phyloP scores from a whole-genome alignment of 2,329 filamentous ascomycete species.

The Dothistroma septosporum region DNA sequence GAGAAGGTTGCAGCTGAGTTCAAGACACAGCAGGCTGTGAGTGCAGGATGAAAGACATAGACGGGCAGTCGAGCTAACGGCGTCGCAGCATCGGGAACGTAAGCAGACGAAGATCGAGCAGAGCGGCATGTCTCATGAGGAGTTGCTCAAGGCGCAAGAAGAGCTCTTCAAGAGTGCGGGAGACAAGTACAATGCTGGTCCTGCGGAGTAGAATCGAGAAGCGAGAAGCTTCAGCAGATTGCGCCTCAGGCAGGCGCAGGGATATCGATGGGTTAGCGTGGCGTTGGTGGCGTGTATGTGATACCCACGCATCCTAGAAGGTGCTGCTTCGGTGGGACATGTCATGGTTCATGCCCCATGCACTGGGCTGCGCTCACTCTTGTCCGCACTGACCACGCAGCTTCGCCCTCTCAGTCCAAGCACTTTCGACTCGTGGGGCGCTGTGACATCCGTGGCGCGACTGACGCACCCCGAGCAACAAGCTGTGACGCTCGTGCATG shows the following conservation, averaged over 20 bases:
- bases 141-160: conserved; percentile 82
- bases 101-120: conserved; percentile 96
- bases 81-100: conserved; percentile 76
- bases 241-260: not conserved
- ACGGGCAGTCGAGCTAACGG: conserved; percentile 5
- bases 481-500: too few relatives aligned
- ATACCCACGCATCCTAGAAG: not conserved
- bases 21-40: conserved; percentile 86
- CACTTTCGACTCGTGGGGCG: too few relatives aligned
- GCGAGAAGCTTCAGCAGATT: not conserved
- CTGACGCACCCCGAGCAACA: too few relatives aligned
- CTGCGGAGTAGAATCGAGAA: conserved; percentile 1
- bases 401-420: not conserved
- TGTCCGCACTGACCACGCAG: not conserved
- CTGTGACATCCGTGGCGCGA: too few relatives aligned
- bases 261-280: not conserved
- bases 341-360: not conserved
- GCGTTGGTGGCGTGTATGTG: not conserved
- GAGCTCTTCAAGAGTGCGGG: conserved; percentile 83
- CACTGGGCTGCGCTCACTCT: not conserved
- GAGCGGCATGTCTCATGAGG: conserved; percentile 85
- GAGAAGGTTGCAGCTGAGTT: conserved; percentile 83
- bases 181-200: conserved; percentile 58
- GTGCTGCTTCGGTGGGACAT: not conserved
- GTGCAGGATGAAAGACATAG: conserved; percentile 27